Evolutionary conservation across 2,329 filamentous ascomycete species (phyloP).

Genomic region (Ophiostoma sp.): DNA sequence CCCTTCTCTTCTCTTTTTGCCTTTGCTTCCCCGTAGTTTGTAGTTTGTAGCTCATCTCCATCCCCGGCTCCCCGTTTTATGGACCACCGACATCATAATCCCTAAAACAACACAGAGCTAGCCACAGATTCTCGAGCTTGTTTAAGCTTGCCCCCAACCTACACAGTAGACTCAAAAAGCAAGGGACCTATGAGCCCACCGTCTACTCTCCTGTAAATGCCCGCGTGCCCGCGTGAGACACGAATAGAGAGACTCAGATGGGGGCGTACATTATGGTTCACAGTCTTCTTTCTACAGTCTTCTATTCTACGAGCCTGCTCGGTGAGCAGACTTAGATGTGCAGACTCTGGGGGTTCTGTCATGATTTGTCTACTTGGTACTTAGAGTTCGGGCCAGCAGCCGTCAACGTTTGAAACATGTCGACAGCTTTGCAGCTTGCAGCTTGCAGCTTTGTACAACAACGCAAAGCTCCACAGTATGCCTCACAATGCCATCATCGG

Average conservation of each 20-base stretch:
- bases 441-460: not conserved
- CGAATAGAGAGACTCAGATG: not conserved
- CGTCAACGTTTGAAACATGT: not conserved
- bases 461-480: not conserved
- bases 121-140: not conserved
- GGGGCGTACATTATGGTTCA: not conserved
- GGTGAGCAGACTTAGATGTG: no score
- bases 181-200: not conserved
- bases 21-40: not conserved
- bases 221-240: not conserved
- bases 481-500: constrained; percentile 6
- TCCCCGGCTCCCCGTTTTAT: constrained; percentile 1
- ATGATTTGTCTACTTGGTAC: not conserved
- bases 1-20: not conserved
- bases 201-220: not conserved
- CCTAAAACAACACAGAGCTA: not conserved
- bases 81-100: not conserved
- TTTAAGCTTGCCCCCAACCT: not conserved
- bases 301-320: not conserved
- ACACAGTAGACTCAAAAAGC: not conserved
- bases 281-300: not conserved
- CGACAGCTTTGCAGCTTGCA: not conserved
- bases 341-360: no score
- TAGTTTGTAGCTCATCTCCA: not conserved
- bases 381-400: not conserved